A percentile compares a stretch with the other conserved stretches of the same genome.
phyloP scores from a whole-genome alignment of 768 basidiomycete genomes.

The Russula sp. region DNA sequence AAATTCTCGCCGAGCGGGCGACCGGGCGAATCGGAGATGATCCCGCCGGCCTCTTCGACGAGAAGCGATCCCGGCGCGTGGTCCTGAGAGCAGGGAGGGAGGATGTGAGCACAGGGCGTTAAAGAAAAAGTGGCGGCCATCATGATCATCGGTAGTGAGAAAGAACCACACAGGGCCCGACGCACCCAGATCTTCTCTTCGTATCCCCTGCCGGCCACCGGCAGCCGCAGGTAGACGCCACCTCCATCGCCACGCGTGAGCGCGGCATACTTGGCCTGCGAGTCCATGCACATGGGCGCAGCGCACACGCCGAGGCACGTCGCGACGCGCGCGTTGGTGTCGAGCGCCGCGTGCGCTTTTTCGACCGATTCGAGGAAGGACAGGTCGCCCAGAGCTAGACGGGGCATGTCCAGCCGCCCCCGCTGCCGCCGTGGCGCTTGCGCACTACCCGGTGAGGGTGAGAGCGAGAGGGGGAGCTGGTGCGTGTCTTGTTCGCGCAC shows the following conservation, averaged over 20 bases:
- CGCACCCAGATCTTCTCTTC: conserved; percentile 94
- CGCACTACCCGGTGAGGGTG: conserved; percentile 30
- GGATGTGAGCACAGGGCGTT: neutral
- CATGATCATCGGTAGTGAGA: too few relatives aligned
- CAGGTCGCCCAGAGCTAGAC: conserved; percentile 42
- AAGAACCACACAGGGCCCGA: neutral
- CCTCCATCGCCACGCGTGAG: conserved; percentile 77
- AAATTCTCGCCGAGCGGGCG: conserved; percentile 72
- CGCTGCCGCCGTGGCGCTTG: neutral
- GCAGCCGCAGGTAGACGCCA: conserved; percentile 69
- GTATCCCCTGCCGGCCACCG: conserved; percentile 70
- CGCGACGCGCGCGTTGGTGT: conserved; percentile 72
- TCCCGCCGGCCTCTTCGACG: conserved; percentile 83
- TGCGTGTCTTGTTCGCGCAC: conserved; percentile 81
- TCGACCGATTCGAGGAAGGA: conserved; percentile 90
- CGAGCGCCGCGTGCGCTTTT: conserved; percentile 84
- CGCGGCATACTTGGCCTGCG: conserved; percentile 91
- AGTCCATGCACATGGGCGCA: conserved; percentile 81
- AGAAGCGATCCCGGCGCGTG: conserved; percentile 85
- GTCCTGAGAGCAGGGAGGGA: conserved; percentile 44
- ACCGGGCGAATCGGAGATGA: conserved; percentile 83
- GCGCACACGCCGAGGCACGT: conserved; percentile 58
- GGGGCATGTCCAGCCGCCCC: conserved; percentile 50
- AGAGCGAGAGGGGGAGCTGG: conserved; percentile 54
- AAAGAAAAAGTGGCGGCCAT: neutral